A percentile compares a stretch with the other conserved stretches of the same genome.
phyloP scores from a whole-genome alignment of 257 asterid species.

The Salvia rosmarinus region DNA sequence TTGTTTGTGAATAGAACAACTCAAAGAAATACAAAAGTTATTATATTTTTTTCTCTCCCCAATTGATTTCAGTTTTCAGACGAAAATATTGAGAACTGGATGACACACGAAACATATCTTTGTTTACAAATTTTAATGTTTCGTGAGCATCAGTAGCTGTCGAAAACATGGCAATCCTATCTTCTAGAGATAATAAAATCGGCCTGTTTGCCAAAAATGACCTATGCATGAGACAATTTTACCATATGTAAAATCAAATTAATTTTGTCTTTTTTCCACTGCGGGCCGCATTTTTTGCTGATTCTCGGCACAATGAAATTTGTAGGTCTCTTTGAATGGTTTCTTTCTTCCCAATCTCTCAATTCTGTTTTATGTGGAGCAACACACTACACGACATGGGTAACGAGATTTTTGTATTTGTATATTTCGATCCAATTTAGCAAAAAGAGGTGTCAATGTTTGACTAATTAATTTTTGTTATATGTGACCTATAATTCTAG shows the following conservation, averaged over 20 bases:
- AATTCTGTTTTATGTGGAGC: constrained; percentile 30
- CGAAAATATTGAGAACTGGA: no score
- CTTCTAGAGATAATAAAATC: constrained; percentile 38
- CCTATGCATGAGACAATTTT: constrained; percentile 38
- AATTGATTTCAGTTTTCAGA: no score
- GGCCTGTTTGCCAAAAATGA: constrained; percentile 15
- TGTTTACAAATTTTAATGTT: constrained; percentile 24
- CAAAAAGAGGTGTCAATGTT: constrained; percentile 37
- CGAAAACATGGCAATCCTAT: constrained; percentile 37
- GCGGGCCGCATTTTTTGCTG: constrained; percentile 39
- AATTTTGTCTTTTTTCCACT: constrained; percentile 31
- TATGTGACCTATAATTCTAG: not conserved
- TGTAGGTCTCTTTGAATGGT: constrained; percentile 33
- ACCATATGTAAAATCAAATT: constrained; percentile 25
- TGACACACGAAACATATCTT: not conserved
- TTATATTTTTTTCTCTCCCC: no score
- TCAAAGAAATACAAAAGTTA: no score
- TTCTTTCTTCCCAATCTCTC: constrained; percentile 30
- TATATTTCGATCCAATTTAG: constrained; percentile 24
- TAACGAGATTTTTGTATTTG: constrained; percentile 1
- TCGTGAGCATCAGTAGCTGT: not conserved
- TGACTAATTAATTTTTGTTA: constrained; percentile 28
- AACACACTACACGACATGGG: constrained; percentile 20
- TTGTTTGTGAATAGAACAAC: no score
- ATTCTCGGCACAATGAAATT: constrained; percentile 33